A percentile compares a stretch with the other conserved stretches of the same genome.
phyloP scores from a whole-genome alignment of 2,329 filamentous ascomycete genomes.

The Achaetomium macrosporum region DNA sequence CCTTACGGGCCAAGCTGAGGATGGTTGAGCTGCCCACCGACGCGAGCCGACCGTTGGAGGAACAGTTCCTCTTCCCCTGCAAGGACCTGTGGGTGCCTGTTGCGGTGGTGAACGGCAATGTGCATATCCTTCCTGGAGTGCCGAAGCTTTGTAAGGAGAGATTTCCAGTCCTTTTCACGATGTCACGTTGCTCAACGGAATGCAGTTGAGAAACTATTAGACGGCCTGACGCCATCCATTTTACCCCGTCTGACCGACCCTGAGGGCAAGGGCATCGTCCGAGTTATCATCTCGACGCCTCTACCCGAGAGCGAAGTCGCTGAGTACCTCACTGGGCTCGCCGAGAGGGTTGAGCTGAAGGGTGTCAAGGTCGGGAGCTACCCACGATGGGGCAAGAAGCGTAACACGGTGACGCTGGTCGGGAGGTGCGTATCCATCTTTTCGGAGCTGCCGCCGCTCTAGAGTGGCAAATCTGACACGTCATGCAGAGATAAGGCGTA shows the following conservation, averaged over 20 bases:
- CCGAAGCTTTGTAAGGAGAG: conserved; percentile 62
- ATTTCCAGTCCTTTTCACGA: no score
- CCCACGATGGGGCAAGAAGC: conserved; percentile 80
- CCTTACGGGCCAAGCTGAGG: conserved; percentile 72
- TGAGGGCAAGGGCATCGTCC: conserved; percentile 70
- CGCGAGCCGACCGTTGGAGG: conserved; percentile 53
- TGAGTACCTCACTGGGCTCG: conserved; percentile 73
- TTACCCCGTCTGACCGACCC: conserved; percentile 69
- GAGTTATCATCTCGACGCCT: conserved; percentile 82
- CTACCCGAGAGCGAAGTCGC: conserved; percentile 82
- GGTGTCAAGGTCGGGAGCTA: conserved; percentile 95
- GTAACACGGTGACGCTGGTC: conserved; percentile 87
- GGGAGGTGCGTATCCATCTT: conserved; percentile 39
- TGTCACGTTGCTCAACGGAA: neutral
- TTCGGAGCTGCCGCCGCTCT: neutral
- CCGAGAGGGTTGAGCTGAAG: conserved; percentile 62
- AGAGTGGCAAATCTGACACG: conserved; percentile 1
- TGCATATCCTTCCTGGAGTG: conserved; percentile 89
- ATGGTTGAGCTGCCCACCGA: conserved; percentile 88
- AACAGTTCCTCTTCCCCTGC: conserved; percentile 72
- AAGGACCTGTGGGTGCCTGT: conserved; percentile 90
- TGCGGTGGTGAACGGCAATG: conserved; percentile 80
- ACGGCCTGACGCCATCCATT: conserved; percentile 66
- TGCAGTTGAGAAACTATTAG: conserved; percentile 67
- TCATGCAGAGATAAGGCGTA: conserved; percentile 60